Evolutionary conservation across 2,329 filamentous ascomycete species (phyloP).

Genomic region (Juglanconis oblonga): DNA sequence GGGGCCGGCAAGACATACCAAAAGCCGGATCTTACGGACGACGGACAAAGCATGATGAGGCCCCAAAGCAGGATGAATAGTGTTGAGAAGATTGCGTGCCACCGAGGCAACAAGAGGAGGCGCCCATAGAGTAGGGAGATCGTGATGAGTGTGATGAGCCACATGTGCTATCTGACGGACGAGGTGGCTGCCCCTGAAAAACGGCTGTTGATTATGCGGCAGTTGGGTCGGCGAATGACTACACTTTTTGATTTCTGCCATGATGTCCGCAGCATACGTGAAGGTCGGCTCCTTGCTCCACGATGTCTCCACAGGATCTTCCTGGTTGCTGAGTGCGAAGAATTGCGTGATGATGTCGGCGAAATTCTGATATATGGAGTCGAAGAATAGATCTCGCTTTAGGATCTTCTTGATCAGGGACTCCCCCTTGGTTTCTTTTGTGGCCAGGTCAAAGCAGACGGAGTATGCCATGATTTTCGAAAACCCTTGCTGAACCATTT

Average conservation of each 20-base stretch:
- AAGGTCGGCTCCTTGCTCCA: slow-evolving; percentile 60
- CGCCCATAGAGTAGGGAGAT: slow-evolving; percentile 66
- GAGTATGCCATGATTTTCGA: slow-evolving; percentile 79
- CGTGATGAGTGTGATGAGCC: slow-evolving; percentile 68
- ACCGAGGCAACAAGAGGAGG: slow-evolving; percentile 71
- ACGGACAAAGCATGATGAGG: slow-evolving; percentile 84
- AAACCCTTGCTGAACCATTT: slow-evolving; percentile 68
- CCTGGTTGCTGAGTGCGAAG: slow-evolving; percentile 74
- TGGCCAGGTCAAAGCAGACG: slow-evolving; percentile 70
- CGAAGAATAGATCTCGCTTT: slow-evolving; percentile 62
- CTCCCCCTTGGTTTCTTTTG: slow-evolving; percentile 49
- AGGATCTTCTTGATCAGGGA: slow-evolving; percentile 66
- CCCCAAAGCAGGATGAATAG: slow-evolving; percentile 78
- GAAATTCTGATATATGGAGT: slow-evolving; percentile 66
- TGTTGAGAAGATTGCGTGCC: slow-evolving; percentile 74
- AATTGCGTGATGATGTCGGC: slow-evolving; percentile 74
- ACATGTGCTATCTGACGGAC: slow-evolving; percentile 72
- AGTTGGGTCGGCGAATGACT: slow-evolving; percentile 64
- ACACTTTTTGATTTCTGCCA: slow-evolving; percentile 67
- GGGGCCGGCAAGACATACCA: slow-evolving; percentile 74
- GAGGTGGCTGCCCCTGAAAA: slow-evolving; percentile 76
- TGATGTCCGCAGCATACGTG: slow-evolving; percentile 57
- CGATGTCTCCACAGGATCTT: slow-evolving; percentile 67
- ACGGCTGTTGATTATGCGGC: slow-evolving; percentile 80
- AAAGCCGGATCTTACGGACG: slow-evolving; percentile 77